Base-by-base conservation (phyloP, 2,329 filamentous ascomycete genomes). In the Claviceps pusilla region DNA sequence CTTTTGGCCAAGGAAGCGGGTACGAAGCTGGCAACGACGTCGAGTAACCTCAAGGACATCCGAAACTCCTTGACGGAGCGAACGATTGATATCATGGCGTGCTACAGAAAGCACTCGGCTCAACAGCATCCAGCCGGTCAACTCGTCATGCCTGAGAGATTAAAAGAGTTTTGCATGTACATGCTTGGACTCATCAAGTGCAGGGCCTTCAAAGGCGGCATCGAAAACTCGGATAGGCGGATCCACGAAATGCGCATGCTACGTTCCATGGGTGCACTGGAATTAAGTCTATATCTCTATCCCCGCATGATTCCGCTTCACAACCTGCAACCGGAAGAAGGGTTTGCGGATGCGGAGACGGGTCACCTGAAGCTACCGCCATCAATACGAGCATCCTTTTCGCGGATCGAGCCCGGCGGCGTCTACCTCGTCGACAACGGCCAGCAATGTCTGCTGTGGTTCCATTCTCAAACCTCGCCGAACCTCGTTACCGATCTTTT, bases 161-260 rank as follows among this genome's bases (percentile, higher is more conserved):
- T 98, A 35, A 97, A 97, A 67, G 93, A 98, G 66, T 90, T 95
- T 63, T 83, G 86, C 63, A 97, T 98, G 89, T 97, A 93, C 69
- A 87, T 94, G 71, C 82, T 98, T 10, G 85, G 87, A 50, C 73
- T 97, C 59, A 73, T 95, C 66, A 98, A 98, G 69, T 90, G 82
- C 55, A 83, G 93, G 55, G 90, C 91, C 3, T 89, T 97, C 73
- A 97, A 97, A 73, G 87, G 87, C 52, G 91, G 91, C 55, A 83
- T 85, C 60, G 93, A 98, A 69, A 87, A 88, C 41, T 89, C 87
- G 10, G 93, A 98, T 68, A 83, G 93, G 58, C 80, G 93, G 58
- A 85, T 94, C 14, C 87, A 97, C 63, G 91, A 96, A 65, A 84
- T 95, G 76, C 83, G 91, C 52, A 84, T 95, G 79, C 78, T 98